These are phyloP conservation scores for Mayamaea pseudoterrestris DNA, from an alignment of 108 stramenopile genomes.

Conservation along the genomic window DNA sequence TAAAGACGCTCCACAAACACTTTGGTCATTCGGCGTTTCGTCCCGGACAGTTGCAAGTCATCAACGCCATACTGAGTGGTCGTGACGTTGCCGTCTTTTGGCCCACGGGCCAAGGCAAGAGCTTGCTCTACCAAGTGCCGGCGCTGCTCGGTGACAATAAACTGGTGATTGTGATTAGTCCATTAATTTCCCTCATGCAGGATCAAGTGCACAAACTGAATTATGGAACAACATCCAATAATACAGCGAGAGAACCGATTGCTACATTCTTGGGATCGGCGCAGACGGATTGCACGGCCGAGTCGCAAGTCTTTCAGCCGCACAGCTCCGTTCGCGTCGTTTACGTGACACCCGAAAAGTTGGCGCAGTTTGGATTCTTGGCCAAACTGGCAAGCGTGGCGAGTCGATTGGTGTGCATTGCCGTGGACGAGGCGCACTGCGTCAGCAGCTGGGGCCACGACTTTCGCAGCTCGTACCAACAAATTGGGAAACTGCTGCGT, in stretches of 20 bases:
- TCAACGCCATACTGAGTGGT: conserved; percentile 11
- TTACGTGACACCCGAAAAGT: conserved; percentile 14
- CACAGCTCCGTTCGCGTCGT: background rate
- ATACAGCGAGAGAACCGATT: conserved; percentile 5
- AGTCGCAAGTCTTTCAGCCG: conserved; percentile 28
- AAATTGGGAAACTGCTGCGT: conserved; percentile 43
- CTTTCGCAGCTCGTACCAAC: conserved; percentile 80
- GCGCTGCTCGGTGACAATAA: conserved; percentile 38
- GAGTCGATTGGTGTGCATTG: conserved; percentile 58
- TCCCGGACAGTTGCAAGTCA: conserved; percentile 23
- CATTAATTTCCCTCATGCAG: conserved; percentile 83
- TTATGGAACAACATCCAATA: conserved; percentile 11
- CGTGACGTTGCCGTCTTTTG: conserved; percentile 82
- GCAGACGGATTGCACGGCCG: conserved; percentile 35
- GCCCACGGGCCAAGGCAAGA: conserved; percentile 91
- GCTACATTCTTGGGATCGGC: conserved; percentile 56
- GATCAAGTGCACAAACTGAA: conserved; percentile 85
- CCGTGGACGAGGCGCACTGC: conserved; percentile 90
- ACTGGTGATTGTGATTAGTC: conserved; percentile 50
- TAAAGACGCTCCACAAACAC: conserved; percentile 15
- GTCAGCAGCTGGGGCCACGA: conserved; percentile 92
- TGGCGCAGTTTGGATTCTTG: conserved; percentile 20
- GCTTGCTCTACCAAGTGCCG: conserved; percentile 81
- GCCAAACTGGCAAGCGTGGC: too few species aligned
- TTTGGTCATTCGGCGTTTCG: conserved; percentile 30